Evolutionary conservation across 2,329 filamentous ascomycete genomes (phyloP).

Genomic region (Didymella lethalis): DNA sequence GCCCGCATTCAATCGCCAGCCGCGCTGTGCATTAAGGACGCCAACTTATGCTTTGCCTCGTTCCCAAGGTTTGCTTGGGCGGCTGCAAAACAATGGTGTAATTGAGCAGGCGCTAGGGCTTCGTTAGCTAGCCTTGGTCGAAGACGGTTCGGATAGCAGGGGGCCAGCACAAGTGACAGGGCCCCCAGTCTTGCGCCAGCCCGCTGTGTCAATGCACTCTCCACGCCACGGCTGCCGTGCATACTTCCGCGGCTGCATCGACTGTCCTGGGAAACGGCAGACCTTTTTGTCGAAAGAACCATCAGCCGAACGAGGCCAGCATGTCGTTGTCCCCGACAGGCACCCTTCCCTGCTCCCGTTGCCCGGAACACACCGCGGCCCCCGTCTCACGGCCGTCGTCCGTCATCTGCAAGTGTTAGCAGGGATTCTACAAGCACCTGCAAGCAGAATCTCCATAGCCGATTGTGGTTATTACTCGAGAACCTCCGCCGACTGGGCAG

Average conservation of each 20-base stretch:
- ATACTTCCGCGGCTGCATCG: slow-evolving; percentile 48
- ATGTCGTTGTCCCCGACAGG: slow-evolving; percentile 45
- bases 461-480: slow-evolving; percentile 52
- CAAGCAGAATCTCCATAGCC: slow-evolving; percentile 43
- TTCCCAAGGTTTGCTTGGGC: slow-evolving; percentile 34
- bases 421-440: slow-evolving; percentile 48
- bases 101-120: slow-evolving; percentile 32
- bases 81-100: slow-evolving; percentile 39
- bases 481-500: slow-evolving; percentile 47
- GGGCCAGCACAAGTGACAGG: slow-evolving; percentile 32
- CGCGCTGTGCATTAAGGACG: slow-evolving; percentile 27
- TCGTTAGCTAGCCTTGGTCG: slow-evolving; percentile 34
- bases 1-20: slow-evolving; percentile 28
- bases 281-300: slow-evolving; percentile 46
- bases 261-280: slow-evolving; percentile 42
- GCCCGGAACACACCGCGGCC: slow-evolving; percentile 48
- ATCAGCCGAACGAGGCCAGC: slow-evolving; percentile 53
- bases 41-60: slow-evolving; percentile 33
- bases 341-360: slow-evolving; percentile 48
- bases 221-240: slow-evolving; percentile 40
- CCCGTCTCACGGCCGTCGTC: slow-evolving; percentile 50
- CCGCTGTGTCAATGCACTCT: slow-evolving; percentile 36
- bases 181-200: slow-evolving; percentile 33
- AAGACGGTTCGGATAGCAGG: slow-evolving; percentile 43
- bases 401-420: slow-evolving; percentile 49